Conservation (phyloP, 257 asterid genomes). For the Euphrasia confusa region DNA sequence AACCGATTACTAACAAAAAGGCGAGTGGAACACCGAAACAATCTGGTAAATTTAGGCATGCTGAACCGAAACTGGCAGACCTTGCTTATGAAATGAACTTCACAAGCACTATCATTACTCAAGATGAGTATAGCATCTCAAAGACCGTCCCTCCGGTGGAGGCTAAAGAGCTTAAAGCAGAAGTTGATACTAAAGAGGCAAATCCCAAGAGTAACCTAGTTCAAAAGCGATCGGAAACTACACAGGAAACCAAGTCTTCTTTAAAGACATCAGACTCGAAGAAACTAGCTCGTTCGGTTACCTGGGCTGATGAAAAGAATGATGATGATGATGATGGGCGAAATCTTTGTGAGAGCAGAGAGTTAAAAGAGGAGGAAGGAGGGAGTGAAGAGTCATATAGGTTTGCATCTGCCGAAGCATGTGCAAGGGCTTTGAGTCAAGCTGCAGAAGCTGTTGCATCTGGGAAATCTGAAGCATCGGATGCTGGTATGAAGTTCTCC, state of each 20-base stretch:
- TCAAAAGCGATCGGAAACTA: constrained; percentile 29
- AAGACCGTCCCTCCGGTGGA: constrained; percentile 29
- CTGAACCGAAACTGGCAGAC: constrained; percentile 30
- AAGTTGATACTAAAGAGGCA: constrained; percentile 21
- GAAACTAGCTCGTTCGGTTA: constrained; percentile 47
- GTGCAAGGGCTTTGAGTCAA: constrained; percentile 72
- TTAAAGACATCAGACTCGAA: constrained; percentile 55
- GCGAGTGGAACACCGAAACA: constrained; percentile 33
- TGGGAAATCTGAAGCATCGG: constrained; percentile 53
- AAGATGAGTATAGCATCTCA: constrained; percentile 66
- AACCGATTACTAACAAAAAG: constrained; percentile 25
- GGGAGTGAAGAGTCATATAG: constrained; percentile 40
- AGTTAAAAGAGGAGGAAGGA: constrained; percentile 33
- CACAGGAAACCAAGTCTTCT: constrained; percentile 49
- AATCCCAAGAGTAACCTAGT: constrained; percentile 24
- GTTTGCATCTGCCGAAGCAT: constrained; percentile 78
- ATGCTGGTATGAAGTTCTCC: constrained; percentile 54
- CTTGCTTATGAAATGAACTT: constrained; percentile 45
- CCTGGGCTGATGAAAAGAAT: constrained; percentile 80
- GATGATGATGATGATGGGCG: constrained; percentile 30
- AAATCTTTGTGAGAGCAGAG: constrained; percentile 40
- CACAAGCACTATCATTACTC: constrained; percentile 53
- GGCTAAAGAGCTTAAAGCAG: constrained; percentile 34
- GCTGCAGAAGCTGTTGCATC: constrained; percentile 87
- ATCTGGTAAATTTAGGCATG: constrained; percentile 24